phyloP scores from a whole-genome alignment of 495 filamentous ascomycete species.

The Xylaria castorea region DNA sequence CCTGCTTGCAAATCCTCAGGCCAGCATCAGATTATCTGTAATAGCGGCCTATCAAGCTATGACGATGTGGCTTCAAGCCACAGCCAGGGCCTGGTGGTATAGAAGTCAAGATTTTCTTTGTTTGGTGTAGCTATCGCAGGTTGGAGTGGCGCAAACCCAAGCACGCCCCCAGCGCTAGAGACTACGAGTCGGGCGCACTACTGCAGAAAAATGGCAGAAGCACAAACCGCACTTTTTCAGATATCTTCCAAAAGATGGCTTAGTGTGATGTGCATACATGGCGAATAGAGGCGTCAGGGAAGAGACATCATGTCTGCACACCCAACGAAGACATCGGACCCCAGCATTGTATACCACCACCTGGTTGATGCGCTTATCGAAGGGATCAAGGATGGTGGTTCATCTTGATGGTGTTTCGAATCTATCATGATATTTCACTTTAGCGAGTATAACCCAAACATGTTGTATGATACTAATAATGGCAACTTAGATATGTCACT shows the following conservation, averaged over 20 bases:
- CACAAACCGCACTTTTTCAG: not conserved
- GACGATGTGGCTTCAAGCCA: not conserved
- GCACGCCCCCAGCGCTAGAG: too few relatives aligned
- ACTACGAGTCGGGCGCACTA: too few relatives aligned
- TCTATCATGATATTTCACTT: conserved; percentile 63
- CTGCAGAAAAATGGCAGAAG: too few relatives aligned
- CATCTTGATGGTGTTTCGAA: conserved; percentile 70
- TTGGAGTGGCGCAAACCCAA: too few relatives aligned
- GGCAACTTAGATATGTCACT: not conserved
- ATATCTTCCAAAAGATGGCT: not conserved
- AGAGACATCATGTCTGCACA: not conserved
- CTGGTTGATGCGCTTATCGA: conserved; percentile 62
- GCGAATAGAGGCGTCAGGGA: not conserved
- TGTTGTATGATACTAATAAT: not conserved
- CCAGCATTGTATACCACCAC: conserved; percentile 72
- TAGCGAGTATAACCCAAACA: conserved; percentile 60
- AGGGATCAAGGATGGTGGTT: conserved; percentile 56
- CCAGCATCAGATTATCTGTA: not conserved
- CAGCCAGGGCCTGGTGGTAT: not conserved
- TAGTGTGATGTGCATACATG: not conserved
- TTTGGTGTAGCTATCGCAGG: not conserved
- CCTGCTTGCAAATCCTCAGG: too few relatives aligned
- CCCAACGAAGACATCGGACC: conserved; percentile 51
- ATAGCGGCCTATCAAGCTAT: not conserved
- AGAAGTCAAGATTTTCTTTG: not conserved